Conservation (phyloP, 345 rosid genomes). For the Gossypium ekmanianum region DNA sequence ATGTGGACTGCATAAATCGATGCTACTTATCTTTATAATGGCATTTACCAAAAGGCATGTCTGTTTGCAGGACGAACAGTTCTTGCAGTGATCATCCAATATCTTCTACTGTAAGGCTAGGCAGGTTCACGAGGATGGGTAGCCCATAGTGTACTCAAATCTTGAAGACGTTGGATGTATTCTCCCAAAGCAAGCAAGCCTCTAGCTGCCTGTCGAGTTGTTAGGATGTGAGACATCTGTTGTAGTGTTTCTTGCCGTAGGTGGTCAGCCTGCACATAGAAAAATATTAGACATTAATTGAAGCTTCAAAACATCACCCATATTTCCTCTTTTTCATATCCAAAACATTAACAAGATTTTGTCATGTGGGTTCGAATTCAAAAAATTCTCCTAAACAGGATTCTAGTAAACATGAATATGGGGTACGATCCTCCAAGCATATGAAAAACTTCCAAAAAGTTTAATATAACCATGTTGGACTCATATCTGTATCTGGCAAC, state of each 20-base stretch:
- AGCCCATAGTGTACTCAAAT: constrained; percentile 65
- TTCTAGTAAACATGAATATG: neutral
- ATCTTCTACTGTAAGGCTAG: constrained; percentile 19
- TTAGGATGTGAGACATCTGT: constrained; percentile 71
- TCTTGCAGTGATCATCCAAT: constrained; percentile 1
- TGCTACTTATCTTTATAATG: constrained; percentile 18
- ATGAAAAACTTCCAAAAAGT: no score
- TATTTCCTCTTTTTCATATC: neutral
- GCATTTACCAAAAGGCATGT: constrained; percentile 20
- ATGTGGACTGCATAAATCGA: constrained; percentile 33
- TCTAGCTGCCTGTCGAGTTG: constrained; percentile 74
- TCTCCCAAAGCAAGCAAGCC: constrained; percentile 82
- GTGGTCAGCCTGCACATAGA: constrained; percentile 72
- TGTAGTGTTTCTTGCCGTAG: constrained; percentile 74
- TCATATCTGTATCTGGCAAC: no score
- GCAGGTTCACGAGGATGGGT: constrained; percentile 53
- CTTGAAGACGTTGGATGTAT: constrained; percentile 72
- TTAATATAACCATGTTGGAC: no score
- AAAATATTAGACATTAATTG: neutral
- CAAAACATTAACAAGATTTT: neutral
- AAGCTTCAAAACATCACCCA: neutral
- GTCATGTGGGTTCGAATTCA: neutral
- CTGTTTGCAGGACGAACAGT: constrained; percentile 15
- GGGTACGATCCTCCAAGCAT: no score
- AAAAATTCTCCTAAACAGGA: neutral